phyloP scores from a whole-genome alignment of 306 rosid species.

The Nissolia schottii region DNA sequence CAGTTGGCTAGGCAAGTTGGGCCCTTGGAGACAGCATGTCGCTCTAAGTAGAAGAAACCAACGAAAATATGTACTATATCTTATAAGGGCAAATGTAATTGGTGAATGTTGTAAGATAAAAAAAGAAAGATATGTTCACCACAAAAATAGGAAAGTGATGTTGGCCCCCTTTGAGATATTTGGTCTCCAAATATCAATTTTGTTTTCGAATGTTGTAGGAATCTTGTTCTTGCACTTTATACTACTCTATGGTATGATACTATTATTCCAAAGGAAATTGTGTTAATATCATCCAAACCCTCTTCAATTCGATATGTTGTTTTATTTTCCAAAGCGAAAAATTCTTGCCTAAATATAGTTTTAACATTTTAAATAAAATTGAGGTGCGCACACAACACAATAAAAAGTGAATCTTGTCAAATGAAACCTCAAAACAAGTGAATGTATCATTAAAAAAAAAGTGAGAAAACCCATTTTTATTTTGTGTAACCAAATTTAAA shows the following conservation, averaged over 20 bases:
- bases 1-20: conserved; percentile 71
- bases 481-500: no score
- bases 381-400: no score
- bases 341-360: no score
- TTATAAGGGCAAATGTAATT: conserved; percentile 3
- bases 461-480: no score
- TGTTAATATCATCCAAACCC: background rate
- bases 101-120: conserved; percentile 26
- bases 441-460: no score
- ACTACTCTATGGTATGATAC: background rate
- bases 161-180: conserved; percentile 22
- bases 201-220: conserved; percentile 13
- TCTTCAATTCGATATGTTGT: background rate
- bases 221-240: conserved; percentile 12
- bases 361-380: no score
- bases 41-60: conserved; percentile 41
- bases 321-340: no score
- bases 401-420: no score
- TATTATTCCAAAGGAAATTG: background rate
- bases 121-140: conserved; percentile 15
- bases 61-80: background rate
- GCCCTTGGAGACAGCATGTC: conserved; percentile 43
- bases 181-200: conserved; percentile 26
- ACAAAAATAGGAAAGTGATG: background rate
- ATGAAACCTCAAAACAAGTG: no score